A percentile compares a stretch with the other conserved stretches of the same genome.
Evolutionary conservation across 768 basidiomycete species (phyloP).

Genomic region (Leccinum aurantiacum): DNA sequence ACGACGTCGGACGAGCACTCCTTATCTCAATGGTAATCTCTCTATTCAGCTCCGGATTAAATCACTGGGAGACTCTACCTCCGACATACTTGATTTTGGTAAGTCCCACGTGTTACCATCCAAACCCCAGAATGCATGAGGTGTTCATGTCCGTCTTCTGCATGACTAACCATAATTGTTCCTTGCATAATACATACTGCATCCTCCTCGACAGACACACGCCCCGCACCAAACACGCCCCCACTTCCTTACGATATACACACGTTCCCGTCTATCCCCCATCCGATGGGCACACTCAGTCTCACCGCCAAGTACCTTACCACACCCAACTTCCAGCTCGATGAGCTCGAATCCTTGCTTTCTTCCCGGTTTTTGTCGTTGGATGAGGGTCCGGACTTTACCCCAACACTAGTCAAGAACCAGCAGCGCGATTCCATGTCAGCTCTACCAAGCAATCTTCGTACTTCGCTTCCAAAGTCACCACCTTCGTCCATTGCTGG

Average conservation of each 20-base stretch:
- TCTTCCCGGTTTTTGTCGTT: constrained; percentile 71
- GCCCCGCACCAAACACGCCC: constrained; percentile 40
- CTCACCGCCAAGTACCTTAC: constrained; percentile 66
- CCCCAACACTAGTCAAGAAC: constrained; percentile 69
- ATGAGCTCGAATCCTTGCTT: constrained; percentile 74
- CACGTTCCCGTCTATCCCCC: constrained; percentile 64
- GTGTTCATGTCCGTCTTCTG: constrained; percentile 32
- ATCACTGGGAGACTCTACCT: constrained; percentile 31
- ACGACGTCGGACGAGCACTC: constrained; percentile 39
- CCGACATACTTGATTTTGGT: constrained; percentile 39
- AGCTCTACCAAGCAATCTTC: constrained; percentile 42
- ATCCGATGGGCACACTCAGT: constrained; percentile 63
- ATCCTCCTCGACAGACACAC: constrained; percentile 33
- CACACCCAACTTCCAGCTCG: constrained; percentile 67
- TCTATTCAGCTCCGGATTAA: constrained; percentile 50
- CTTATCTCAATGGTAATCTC: constrained; percentile 43
- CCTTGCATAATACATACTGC: constrained; percentile 9
- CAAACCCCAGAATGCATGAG: constrained; percentile 31
- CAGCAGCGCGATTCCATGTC: constrained; percentile 57
- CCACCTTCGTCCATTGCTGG: constrained; percentile 46
- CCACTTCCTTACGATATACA: constrained; percentile 53
- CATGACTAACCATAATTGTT: constrained; percentile 5
- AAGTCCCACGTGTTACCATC: constrained; percentile 27
- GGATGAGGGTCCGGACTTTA: constrained; percentile 65
- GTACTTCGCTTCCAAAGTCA: constrained; percentile 47